Evolutionary conservation across 2,329 filamentous ascomycete species (phyloP), one percentile per base, ranked within the genome.

Genomic region (Aspergillus awamori): DNA sequence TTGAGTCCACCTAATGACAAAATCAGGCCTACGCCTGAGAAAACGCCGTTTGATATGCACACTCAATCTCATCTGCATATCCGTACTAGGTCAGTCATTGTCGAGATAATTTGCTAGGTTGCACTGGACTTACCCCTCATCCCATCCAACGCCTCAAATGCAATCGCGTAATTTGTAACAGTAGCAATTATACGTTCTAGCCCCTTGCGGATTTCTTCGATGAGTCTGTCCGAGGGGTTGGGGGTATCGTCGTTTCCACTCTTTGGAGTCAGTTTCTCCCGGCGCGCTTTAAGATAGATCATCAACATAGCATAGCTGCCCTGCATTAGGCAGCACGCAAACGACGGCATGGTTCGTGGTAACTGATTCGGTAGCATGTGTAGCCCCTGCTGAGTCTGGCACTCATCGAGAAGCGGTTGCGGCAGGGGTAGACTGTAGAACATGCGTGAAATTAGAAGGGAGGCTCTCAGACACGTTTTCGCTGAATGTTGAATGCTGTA

Each of bases 241-340:
- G 63, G 64, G 4, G 64, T 58, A 8, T 59, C 51, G 3, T 71
- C 69, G 58, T 59, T 66, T 8, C 65, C 65, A 10, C 64, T 64
- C 10, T 71, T 71, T 1, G 68, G 67, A 1, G 70, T 68, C 6
- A 70, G 70, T 41, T 75, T 76, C 51, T 72, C 69, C n/a, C 77
- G 72, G 11, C 74, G 73, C 8, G 74, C 73, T 60, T 79, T 79
- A 64, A 78, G 79, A 57, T 75, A 80, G 7, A 80, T 70, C 79
- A 81, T 81, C 15, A 81, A 67, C 71, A 81, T 73, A 5, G 78
- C 78, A 60, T 81, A 81, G 61, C 78, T 80, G 43, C 76, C 76
- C 63, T 81, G 79, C 78, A 81, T 80, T 7, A 79, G 71, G 61
- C 79, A 81, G 67, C 78, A 80, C 22, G 79, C 78, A 61, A 81